Conservation (phyloP, 371 early-diverging fungal genomes). For the Dinochytrium kinnereticum region DNA sequence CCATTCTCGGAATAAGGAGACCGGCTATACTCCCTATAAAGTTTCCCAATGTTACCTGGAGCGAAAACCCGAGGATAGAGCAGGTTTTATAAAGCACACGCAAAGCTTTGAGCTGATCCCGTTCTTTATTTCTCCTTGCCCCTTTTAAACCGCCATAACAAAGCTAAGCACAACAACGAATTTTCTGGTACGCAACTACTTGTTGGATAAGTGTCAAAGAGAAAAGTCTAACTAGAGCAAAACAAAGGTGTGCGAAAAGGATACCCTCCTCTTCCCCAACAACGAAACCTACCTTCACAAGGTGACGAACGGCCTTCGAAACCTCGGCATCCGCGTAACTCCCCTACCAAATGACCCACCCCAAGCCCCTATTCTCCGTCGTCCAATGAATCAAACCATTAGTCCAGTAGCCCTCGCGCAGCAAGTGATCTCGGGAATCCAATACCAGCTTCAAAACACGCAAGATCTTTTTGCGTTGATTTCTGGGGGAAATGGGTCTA, state of each 20-base stretch:
- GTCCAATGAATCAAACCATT: not conserved
- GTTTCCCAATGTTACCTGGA: conserved; percentile 23
- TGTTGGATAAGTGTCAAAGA: no score
- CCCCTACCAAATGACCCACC: conserved; percentile 7
- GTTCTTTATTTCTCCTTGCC: not conserved
- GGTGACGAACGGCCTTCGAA: conserved; percentile 16
- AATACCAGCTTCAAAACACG: conserved; percentile 32
- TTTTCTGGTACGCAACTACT: conserved; percentile 15
- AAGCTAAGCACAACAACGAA: conserved; percentile 24
- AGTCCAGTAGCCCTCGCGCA: conserved; percentile 25
- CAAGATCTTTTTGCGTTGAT: conserved; percentile 29
- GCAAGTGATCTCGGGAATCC: conserved; percentile 30
- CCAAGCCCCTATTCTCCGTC: conserved; percentile 2
- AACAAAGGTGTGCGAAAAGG: conserved; percentile 11
- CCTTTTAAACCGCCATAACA: not conserved
- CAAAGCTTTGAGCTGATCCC: not conserved
- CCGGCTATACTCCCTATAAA: conserved; percentile 31
- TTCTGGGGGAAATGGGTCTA: not conserved
- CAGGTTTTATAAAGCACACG: not conserved
- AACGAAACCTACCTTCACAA: conserved; percentile 12
- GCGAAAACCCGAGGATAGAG: conserved; percentile 26
- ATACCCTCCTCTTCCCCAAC: not conserved
- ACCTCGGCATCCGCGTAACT: conserved; percentile 21
- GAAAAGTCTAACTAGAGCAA: not conserved
- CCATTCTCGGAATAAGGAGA: conserved; percentile 22